Evolutionary conservation across 352 stramenopile genomes (phyloP), one percentile per base, ranked within the genome.

Genomic region (Pythium pectinolyticum): DNA sequence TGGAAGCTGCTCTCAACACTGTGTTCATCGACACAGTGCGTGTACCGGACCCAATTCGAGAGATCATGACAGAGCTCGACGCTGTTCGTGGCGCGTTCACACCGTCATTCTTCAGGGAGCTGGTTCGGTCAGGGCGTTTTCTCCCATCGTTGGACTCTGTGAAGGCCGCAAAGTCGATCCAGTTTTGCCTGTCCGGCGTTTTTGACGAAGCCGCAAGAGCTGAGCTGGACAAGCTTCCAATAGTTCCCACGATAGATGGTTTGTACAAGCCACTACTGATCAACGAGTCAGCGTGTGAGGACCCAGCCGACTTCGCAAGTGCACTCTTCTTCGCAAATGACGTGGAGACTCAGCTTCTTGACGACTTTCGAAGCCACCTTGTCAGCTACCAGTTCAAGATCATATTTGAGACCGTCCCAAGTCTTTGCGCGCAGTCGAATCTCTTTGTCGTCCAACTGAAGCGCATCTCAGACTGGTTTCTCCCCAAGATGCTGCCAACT

Each of bases 141-240:
- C 50, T 70, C 7, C 37, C 63, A 6, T 52, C 63, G 28, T 25
- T 70, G 11, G 63, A 64, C 32, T 6, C 15, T 9, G 6, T 12
- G 3, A 50, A 52, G 47, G 43, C 31, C 15, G 45, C 20, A 19
- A 48, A 40, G 25, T 55, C 61, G 22, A 70, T 70, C 30, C 9
- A 64, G 39, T 70, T 70, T 22, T 65, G 63, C 43, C 27, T 70
- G 15, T 56, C 57, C 9, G 63, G 65, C 47, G 39, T 12, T 14
- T 40, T 40, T 20, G 48, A 70, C n/a, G 8, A 34, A 14, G 37
- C 54, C 1, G 49, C 55, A 22, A 31, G 35, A 8, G 35, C 31
- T 19, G 63, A 70, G 17, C 27, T 70, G 37, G 37, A 70, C 41
- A 27, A 48, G 14, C 31, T 65, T 1, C 35, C 63, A 19, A 46